Evolutionary conservation across 2,329 filamentous ascomycete species (phyloP).

Genomic region (Penicillium fuscoglaucum): DNA sequence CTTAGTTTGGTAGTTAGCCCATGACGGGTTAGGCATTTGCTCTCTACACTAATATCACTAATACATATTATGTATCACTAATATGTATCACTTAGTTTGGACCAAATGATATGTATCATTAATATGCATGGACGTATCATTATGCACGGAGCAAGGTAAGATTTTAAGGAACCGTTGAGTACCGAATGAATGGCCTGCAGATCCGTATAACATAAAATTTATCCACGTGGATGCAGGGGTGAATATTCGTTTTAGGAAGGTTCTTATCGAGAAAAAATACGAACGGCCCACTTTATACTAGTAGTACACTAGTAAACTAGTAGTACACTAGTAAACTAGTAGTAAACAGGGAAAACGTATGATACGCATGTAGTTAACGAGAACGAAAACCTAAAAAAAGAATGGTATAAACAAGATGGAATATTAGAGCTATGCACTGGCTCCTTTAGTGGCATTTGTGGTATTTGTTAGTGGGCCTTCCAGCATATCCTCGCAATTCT

Average conservation of each 20-base stretch:
- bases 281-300: background rate
- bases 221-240: background rate
- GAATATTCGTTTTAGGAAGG: background rate
- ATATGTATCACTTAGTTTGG: background rate
- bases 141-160: too few relatives aligned
- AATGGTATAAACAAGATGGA: background rate
- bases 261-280: background rate
- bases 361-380: too few relatives aligned
- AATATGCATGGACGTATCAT: too few relatives aligned
- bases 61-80: background rate
- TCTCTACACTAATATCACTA: background rate
- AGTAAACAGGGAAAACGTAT: background rate
- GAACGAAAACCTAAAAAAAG: too few relatives aligned
- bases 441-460: background rate
- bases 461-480: background rate
- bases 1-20: background rate
- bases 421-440: background rate
- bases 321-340: background rate
- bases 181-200: background rate
- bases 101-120: too few relatives aligned
- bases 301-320: background rate
- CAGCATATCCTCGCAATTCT: background rate
- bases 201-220: background rate
- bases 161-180: background rate
- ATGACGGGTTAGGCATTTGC: background rate